Base-by-base conservation (phyloP, 371 early-diverging fungal species). In the Lichtheimia hyalospora region DNA sequence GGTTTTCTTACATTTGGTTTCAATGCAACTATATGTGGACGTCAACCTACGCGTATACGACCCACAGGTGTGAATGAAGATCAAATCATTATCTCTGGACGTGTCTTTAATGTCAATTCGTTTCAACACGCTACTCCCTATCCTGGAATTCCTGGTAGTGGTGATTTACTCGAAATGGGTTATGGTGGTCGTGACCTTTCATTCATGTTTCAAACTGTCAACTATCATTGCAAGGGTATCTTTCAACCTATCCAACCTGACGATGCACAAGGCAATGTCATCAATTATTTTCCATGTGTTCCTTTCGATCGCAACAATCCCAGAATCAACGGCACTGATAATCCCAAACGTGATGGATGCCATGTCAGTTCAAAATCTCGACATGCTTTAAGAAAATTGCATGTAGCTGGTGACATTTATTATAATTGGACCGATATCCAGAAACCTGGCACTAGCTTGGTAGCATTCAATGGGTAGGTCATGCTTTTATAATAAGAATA, bases 141-240 rank as follows among this genome's bases (percentile, higher is more conserved):
- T 2, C 53, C 66, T 23, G 70, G 66, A 52, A 69, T 81, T 46
- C 76, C 75, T 12, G 73, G 60, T 10, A 72, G 73, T 49, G 85
- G 84, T 43, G 83, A 86, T 66, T 41, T 90, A 7, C 77, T 84
- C 57, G 77, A 84, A 54, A 72, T 85, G 15, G 79, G 84, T 42
- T 86, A 88, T 2, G 89, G 91, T 27, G 88, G 89, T 28, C 84
- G 74, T 60, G 93, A 93, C 64, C 63, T 92, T 54, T 85, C 88
- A 13, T 88, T 92, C 49, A 53, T 90, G 70, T 93, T 93, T 74
- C 93, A 93, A 71, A 83, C 84, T 27, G 82, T 88, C 42, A 90
- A 90, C 58, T 66, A 73, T 42, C 73, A 84, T 21, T 93, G 93
- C 67, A 88, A 86, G 68, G 82, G 78, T 5, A 69, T 90, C 34